Base-by-base conservation (phyloP, 2,329 filamentous ascomycete genomes). In the Pseudocercospora fijiensis region DNA sequence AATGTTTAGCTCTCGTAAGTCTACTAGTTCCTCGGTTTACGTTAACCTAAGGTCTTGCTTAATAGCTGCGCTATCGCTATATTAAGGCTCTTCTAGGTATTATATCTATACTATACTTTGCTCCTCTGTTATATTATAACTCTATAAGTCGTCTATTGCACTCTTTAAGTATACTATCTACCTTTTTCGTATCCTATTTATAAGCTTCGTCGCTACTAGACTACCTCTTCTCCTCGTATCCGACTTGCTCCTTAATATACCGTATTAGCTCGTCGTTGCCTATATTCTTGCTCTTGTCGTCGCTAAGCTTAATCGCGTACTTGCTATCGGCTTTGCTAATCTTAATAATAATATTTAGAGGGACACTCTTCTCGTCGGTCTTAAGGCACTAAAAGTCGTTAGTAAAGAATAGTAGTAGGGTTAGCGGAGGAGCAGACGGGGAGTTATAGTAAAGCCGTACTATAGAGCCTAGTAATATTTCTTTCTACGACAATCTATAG, bases 261-360 rank as follows among this genome's bases (percentile, higher is more conserved):
- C 88, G 83, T 0, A 99, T 90, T 1, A 89, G 91, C 20, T 83
- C 83, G 71, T 87, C 86, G 74, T 97, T 90, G 7, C 95, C 95
- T 0, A 92, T 98, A 74, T 99, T 99, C 83, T 99, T 99, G 52
- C 92, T 86, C 68, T 89, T 84, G 74, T 98, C 97, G 76, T 83
- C 84, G 71, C 88, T 97, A 70, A 99, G 91, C 82, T 99, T 99
- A 74, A 99, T 87, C 2, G 95, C 93, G 0, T 89, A 86, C 53
- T 88, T 86, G 5, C 93, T 93, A 13, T 83, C 86, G 0, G 92
- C 95, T 9, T 91, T 92, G 66, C 91, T 91, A 65, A 99, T 84
- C 80, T 99, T 99, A 80, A 99, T 97, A 70, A 99, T 95, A 72
- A 99, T 99, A 73, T 99, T 99, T 60, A 99, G 81, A 0, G 95